Base-by-base conservation (phyloP, 345 rosid species). In the Salix arbutifolia region DNA sequence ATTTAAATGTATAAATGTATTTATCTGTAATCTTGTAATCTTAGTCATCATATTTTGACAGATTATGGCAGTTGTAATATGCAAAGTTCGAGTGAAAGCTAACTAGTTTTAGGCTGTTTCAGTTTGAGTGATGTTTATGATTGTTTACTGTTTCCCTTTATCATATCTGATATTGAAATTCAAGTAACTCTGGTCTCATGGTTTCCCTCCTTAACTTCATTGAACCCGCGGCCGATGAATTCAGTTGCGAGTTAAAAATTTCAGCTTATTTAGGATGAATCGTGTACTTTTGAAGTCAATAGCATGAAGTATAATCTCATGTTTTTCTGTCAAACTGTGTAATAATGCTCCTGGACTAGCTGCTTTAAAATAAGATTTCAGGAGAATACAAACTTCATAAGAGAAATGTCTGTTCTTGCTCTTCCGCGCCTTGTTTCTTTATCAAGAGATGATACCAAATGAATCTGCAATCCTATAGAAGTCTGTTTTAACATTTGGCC, bases 401-500 rank as follows among this genome's bases (percentile, higher is more conserved):
- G 53, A 8, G n/a, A 70, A 8, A 46, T 46, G 18, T 16, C 52
- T 14, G 52, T 3, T 46, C 52, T 37, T 40, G 21, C 60, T 48
- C 42, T 23, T 37, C 50, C 35, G 7, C 23, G 23, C 3, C 1
- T 23, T 0, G 0, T 44, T 61, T 46, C n/a, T 30, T 26, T 31
- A 50, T 86, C 78, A 87, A 18, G 86, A 69, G 33, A 78, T 76
- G 58, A 93, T 90, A 65, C 42, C 84, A 75, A 96, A 92, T 12
- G 97, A 96, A 70, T 78, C 69, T 3, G 95, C 88, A 13, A 88
- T 90, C 13, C 65, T 82, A 30, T 79, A 72, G 42, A 93, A 86
- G 61, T 89, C 88, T 25, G 80, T 44, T 81, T 81, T 75, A 60
- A 90, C 81, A 46, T 85, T 75, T 13, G 90, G 87, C 98, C 99